phyloP scores from a whole-genome alignment of 192 early-diverging fungal species.

The Backusella morwellensis region DNA sequence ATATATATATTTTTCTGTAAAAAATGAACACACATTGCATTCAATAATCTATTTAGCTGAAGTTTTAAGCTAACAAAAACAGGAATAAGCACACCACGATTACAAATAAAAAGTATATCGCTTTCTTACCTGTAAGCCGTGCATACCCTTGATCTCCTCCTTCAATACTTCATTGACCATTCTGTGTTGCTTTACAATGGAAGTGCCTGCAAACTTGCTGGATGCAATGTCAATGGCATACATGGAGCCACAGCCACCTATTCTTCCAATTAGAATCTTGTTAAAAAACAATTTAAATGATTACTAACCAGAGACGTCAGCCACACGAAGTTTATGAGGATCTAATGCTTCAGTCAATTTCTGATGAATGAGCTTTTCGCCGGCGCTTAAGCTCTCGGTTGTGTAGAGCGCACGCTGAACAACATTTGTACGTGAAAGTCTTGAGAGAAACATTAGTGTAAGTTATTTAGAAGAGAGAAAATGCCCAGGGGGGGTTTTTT shows the following conservation, averaged over 20 bases:
- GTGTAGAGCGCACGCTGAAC: slow-evolving; percentile 10
- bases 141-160: slow-evolving; percentile 92
- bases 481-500: background rate
- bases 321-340: slow-evolving; percentile 70
- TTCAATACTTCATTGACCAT: slow-evolving; percentile 85
- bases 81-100: background rate
- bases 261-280: background rate
- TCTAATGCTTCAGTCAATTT: slow-evolving; percentile 69
- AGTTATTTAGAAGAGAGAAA: background rate
- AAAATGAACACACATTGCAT: background rate
- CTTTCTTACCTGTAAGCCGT: slow-evolving; percentile 68
- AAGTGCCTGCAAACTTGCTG: slow-evolving; percentile 69
- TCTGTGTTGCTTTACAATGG: slow-evolving; percentile 86
- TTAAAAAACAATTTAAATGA: background rate
- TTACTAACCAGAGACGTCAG: slow-evolving; percentile 76
- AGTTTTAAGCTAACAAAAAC: slow-evolving; percentile 23
- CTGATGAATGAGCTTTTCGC: slow-evolving; percentile 74
- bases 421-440: background rate
- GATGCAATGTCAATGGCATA: slow-evolving; percentile 90
- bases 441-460: slow-evolving; percentile 6
- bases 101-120: background rate
- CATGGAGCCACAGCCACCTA: slow-evolving; percentile 97
- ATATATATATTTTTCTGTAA: background rate
- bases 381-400: slow-evolving; percentile 40
- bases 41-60: slow-evolving; percentile 18